Base-by-base conservation (phyloP, 345 rosid genomes). In the Pelargonium nanum region DNA sequence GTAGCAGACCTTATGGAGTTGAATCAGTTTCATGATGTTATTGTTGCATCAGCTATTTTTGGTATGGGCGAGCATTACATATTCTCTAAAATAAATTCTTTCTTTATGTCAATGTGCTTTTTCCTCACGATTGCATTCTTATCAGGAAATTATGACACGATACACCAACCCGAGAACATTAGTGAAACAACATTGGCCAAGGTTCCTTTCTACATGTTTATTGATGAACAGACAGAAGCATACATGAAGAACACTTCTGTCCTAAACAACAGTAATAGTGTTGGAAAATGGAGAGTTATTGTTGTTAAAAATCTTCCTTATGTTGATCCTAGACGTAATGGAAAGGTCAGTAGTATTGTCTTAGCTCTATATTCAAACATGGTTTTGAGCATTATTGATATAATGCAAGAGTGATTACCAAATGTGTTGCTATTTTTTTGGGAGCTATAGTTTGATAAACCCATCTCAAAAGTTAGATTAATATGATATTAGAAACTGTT, bases 21-120 rank as follows among this genome's bases (percentile, higher is more conserved):
- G 81, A 84, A 80, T 63, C 75, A 74, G 67, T 77, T 52, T 64
- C 81, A 86, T 24, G 83, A 81, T 52, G 86, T 88, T 68, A 83
- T 91, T 71, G 94, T 86, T 70, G 91, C 91, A 0, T 91, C 98
- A 60, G 98, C 89, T 4, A 81, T 91, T 76, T 91, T 88, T 76
- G 98, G 98, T 91, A 87, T 23, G 34, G 53, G 65, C 61, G 57
- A n/a, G 5, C 52, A 53, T 55, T 28, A 70, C 32, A 64, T 57
- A 15, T 7, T 55, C 24, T 6, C 24, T 15, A 24, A 40, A 22
- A 58, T 53, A 20, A n/a, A 5, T 24, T 63, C 58, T 60, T 59
- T 64, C 57, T 55, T 65, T 55, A 0, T 1, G 5, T 20, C 15
- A 6, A 26, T 21, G 54, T 59, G 22, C 40, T 7, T 40, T 61